These are phyloP conservation scores for Rhizopus microsporus DNA, from an alignment of 371 early-diverging fungal species.

Conservation along the genomic window DNA sequence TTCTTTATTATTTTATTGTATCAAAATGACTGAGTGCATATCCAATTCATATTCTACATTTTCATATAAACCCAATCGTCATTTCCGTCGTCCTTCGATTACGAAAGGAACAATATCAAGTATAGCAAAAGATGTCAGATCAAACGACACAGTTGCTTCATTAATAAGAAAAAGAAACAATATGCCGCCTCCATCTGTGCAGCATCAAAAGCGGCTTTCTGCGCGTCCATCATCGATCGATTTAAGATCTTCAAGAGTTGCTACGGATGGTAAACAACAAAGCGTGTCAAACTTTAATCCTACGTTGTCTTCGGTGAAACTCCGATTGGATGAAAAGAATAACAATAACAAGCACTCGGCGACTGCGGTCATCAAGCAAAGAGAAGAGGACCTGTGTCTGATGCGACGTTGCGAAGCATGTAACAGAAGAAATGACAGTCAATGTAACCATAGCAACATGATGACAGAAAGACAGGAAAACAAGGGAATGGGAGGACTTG, in stretches of 20 bases:
- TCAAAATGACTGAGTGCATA: slow-evolving; percentile 2
- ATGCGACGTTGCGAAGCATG: slow-evolving; percentile 20
- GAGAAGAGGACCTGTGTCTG: not conserved
- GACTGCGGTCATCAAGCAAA: not conserved
- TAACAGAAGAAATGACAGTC: slow-evolving; percentile 1
- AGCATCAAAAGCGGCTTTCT: not conserved
- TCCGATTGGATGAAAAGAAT: slow-evolving; percentile 16
- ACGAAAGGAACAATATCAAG: slow-evolving; percentile 26
- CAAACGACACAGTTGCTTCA: slow-evolving; percentile 7
- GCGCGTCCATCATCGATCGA: not conserved
- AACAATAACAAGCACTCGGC: not conserved
- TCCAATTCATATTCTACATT: not conserved
- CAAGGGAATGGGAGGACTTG: not conserved
- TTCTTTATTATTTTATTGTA: not conserved
- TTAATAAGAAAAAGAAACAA: not conserved
- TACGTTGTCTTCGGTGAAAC: slow-evolving; percentile 7
- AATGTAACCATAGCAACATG: not conserved
- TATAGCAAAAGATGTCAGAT: slow-evolving; percentile 22
- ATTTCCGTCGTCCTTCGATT: slow-evolving; percentile 19
- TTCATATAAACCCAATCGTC: not conserved
- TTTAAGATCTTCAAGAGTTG: not conserved
- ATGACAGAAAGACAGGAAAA: not conserved
- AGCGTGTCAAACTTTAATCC: not conserved
- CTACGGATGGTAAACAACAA: not conserved
- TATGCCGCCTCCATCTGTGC: not conserved